phyloP scores from a whole-genome alignment of 768 basidiomycete genomes.

The Pisolithus tinctorius region DNA sequence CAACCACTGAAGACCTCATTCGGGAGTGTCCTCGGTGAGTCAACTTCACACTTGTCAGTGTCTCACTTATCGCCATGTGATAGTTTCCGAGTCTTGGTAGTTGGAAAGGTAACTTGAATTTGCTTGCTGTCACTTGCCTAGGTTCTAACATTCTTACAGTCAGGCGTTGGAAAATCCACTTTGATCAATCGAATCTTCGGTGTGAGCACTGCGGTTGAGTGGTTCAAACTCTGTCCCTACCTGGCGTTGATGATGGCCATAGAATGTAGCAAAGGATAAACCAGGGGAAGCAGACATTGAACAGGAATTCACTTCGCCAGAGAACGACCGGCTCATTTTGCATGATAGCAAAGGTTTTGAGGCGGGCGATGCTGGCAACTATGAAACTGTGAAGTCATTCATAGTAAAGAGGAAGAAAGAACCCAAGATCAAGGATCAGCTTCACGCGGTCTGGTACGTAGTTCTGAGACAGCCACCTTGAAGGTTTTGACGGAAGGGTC shows the following conservation, averaged over 20 bases:
- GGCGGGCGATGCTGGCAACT: conserved; percentile 2
- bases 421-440: not conserved
- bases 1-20: no score
- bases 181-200: conserved; percentile 1
- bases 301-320: conserved; percentile 4
- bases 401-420: no score
- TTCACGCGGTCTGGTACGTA: conserved; percentile 11
- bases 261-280: not conserved
- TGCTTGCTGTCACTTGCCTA: no score
- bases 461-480: not conserved
- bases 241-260: not conserved
- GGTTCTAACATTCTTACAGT: no score
- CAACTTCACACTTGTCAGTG: no score
- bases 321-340: conserved; percentile 1
- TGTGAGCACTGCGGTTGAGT: not conserved
- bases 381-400: no score
- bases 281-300: conserved; percentile 6
- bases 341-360: conserved; percentile 14
- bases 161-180: not conserved
- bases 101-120: no score
- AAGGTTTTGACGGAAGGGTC: not conserved
- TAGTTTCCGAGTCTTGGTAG: no score
- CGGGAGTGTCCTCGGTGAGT: no score
- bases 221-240: not conserved
- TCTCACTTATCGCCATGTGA: no score